phyloP scores from a whole-genome alignment of 192 early-diverging fungal species.

The Rhizophagus prolifer region DNA sequence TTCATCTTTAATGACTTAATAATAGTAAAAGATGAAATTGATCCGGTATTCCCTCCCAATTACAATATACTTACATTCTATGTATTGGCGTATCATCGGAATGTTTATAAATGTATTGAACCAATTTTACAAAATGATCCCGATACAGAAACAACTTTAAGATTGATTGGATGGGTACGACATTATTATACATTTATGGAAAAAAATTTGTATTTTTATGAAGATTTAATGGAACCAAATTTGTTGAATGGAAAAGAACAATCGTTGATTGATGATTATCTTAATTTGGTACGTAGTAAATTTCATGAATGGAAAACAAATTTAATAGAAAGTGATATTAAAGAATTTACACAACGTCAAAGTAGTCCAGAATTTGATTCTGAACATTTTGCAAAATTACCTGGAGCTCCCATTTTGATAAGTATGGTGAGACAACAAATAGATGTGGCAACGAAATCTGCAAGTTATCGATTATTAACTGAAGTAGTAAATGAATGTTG shows the following conservation, averaged over 20 bases:
- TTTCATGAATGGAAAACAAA: constrained; percentile 91
- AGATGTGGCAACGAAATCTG: constrained; percentile 79
- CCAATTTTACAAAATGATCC: constrained; percentile 67
- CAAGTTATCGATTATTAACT: constrained; percentile 79
- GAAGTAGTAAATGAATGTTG: constrained; percentile 81
- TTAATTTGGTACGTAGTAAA: constrained; percentile 83
- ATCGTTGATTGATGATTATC: constrained; percentile 81
- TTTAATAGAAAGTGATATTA: constrained; percentile 79
- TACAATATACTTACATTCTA: constrained; percentile 93
- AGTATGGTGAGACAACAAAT: constrained; percentile 98
- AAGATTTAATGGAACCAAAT: constrained; percentile 88
- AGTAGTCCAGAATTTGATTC: constrained; percentile 74
- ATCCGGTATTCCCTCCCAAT: constrained; percentile 81
- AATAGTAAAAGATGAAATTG: constrained; percentile 83
- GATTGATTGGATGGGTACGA: constrained; percentile 83
- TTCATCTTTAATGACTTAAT: constrained; percentile 88
- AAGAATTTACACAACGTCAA: constrained; percentile 73
- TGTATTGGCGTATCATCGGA: constrained; percentile 92
- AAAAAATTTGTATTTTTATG: constrained; percentile 76
- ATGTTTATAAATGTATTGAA: constrained; percentile 79
- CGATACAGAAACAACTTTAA: constrained; percentile 82
- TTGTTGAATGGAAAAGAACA: constrained; percentile 93
- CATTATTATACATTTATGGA: constrained; percentile 91
- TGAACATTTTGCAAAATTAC: constrained; percentile 76
- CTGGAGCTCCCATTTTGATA: constrained; percentile 85